Percentiles rank a stretch among this genome's conserved stretches.
Evolutionary conservation across 1,284 basidiomycete genomes (phyloP).

Genomic region (Boletus semigastroideus): DNA sequence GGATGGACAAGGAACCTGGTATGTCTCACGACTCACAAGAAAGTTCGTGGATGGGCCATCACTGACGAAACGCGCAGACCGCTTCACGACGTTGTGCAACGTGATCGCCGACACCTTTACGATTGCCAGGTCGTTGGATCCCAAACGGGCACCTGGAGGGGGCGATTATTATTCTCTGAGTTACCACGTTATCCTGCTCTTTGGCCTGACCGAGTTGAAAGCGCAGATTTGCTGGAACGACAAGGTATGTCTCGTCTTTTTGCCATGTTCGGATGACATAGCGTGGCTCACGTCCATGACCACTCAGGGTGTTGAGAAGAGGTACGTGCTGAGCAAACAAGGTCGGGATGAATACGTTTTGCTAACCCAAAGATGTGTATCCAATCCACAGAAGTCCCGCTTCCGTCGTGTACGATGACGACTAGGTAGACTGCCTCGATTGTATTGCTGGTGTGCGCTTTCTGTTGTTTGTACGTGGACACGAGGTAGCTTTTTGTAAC

Average conservation of each 20-base stretch:
- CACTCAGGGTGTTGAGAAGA: conserved; percentile 26
- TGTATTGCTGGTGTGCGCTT: no score
- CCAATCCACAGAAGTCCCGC: conserved; percentile 37
- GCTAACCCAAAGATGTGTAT: conserved; percentile 2
- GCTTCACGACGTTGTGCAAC: conserved; percentile 13
- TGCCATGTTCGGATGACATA: no score
- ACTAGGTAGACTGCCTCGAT: no score
- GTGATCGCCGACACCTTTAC: conserved; percentile 12
- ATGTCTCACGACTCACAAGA: not conserved
- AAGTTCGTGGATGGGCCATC: not conserved
- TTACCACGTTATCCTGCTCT: conserved; percentile 12
- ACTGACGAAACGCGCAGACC: conserved; percentile 2
- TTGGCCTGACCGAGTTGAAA: conserved; percentile 20
- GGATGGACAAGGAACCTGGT: conserved; percentile 24
- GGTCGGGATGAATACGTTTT: not conserved
- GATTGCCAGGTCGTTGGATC: not conserved
- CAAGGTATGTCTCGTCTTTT: conserved; percentile 5
- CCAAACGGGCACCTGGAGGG: not conserved
- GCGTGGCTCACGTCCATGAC: no score
- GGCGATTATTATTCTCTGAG: conserved; percentile 6
- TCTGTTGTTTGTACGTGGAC: no score
- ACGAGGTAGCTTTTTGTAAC: no score
- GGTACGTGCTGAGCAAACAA: conserved; percentile 6
- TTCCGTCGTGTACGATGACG: conserved; percentile 37
- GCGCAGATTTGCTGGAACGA: conserved; percentile 22